Evolutionary conservation across 768 basidiomycete genomes (phyloP), one percentile per base, ranked within the genome.

Genomic region (Termitomyces bulborhizus): DNA sequence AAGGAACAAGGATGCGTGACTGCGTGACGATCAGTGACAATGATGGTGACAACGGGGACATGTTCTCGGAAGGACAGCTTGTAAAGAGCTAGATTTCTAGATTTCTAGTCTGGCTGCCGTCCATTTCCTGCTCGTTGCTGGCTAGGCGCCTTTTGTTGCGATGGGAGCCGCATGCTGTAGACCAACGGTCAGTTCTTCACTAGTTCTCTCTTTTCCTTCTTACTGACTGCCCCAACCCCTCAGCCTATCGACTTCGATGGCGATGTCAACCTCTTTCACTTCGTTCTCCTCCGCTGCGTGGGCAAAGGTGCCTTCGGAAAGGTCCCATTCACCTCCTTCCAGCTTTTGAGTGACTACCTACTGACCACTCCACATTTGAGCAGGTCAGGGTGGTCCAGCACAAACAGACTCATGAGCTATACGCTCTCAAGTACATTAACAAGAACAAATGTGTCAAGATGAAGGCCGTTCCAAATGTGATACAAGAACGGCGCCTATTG

Each of bases 301-400:
- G 96, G 96, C 21, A 98, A 98, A 70, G 96, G 96, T 49, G 96
- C 96, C 1, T 98, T 99, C 71, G 96, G 96, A 68, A 98, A 99
- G 85, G 96, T 94, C 34, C 53, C 50, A 49, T 40, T 54, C 31
- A 42, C 48, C 21, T 31, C 24, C 53, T 41, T 51, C 53, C 65
- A 59, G 34, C 24, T 7, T 67, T 37, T n/a, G 43, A 15, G 16
- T 37, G 1, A 43, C 16, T 24, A 21, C 39, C 15, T 11, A 37
- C 32, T 54, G 15, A 61, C 48, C 51, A 32, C 52, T 54, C 47
- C 18, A 50, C 51, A 32, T 51, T 54, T 46, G 21, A 50, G 41
- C 60, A 98, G 96, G 96, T 99, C 74, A 89, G 97, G 43, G 96
- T 99, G 57, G 97, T 99, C 6, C 96, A 99, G 71, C 97, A 98